Evolutionary conservation across 352 stramenopile genomes (phyloP), one percentile per base, ranked within the genome.

Genomic region (Pythium monospermum): DNA sequence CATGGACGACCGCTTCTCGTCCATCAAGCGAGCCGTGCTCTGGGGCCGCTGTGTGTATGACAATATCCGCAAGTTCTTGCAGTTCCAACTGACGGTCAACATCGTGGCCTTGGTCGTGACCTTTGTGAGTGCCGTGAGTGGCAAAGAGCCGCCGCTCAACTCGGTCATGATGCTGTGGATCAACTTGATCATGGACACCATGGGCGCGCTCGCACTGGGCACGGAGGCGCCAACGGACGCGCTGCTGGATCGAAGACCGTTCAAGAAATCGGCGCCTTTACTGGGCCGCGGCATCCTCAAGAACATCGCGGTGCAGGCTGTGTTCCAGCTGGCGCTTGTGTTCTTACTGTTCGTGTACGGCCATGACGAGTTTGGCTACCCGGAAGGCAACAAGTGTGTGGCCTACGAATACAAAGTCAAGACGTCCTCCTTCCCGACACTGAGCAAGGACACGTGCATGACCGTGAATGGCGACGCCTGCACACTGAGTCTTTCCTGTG

Each of bases 81-180:
- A 91, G 49, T 91, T 91, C 53, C 79, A 91, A 46, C 69, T 94
- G 18, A 90, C 80, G 6, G 79, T 91, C 25, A 94, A 94, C 54
- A 83, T 94, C 38, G 80, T 91, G 6, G 82, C 79, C 4, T 64
- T 92, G 8, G 64, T 87, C 1, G 76, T 92, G 12, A 89, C 79
- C 1, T 89, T 92, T 23, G 60, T 89, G 21, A 87, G 79, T 41
- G 82, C 82, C 3, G 83, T 98, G 42, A 76, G 69, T 0, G 91
- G 84, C 18, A 85, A 87, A 42, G 87, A 92, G 36, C 79, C 82
- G 23, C 80, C 77, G 3, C 57, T 94, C 21, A 89, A 89, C 56
- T 84, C 80, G 21, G 83, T 94, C 35, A 90, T 91, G 79, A 91
- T 94, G 79, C 71, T 94, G 16, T 94, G 83, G 83, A 87, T 94